Evolutionary conservation across 352 stramenopile genomes (phyloP), one percentile per base, ranked within the genome.

Genomic region (Pythium guiyangense): DNA sequence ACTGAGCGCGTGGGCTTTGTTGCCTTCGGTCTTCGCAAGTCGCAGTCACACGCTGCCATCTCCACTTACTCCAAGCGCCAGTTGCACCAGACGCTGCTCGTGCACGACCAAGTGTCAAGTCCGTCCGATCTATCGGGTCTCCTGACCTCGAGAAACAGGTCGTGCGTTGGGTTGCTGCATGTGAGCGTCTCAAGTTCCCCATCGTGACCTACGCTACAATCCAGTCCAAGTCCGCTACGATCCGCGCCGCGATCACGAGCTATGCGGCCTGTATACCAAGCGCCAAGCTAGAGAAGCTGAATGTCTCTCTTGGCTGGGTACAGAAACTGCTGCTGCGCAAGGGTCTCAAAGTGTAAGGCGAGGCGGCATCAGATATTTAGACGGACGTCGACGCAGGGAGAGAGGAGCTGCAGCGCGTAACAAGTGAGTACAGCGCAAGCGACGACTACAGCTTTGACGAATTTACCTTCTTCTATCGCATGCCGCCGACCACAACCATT

Each of bases 361-460:
- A 59, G 35, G 53, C 53, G 27, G 25, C n/a, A 12, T 59, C 39
- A 29, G 39, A 26, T 1, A 43, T 20, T 9, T 3, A 25, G 42
- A 4, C 10, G 6, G 53, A 18, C 22, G 35, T 43, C 6, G 22
- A 59, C 3, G n/a, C 37, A 26, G 40, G 40, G 8, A 29, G 40
- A 15, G 12, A 9, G 11, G 25, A 49, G 39, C 11, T 59, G 22
- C 22, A 59, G 49, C 15, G 10, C 12, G 44, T 47, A 15, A 37
- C 34, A 35, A 55, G 50, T 14, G 11, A 51, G 27, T 62, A 48
- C 31, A 43, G n/a, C 31, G 8, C 37, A 44, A 43, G 44, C 22
- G 31, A 56, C 35, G 54, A 56, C 6, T 62, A 39, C 31, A 43
- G 55, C 52, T 47, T 57, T 18, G 46, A 62, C 15, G 46, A 52